Evolutionary conservation across 805 yeast species (phyloP), one percentile per base, ranked within the genome.

Genomic region (Middelhovenomyces tepae): DNA sequence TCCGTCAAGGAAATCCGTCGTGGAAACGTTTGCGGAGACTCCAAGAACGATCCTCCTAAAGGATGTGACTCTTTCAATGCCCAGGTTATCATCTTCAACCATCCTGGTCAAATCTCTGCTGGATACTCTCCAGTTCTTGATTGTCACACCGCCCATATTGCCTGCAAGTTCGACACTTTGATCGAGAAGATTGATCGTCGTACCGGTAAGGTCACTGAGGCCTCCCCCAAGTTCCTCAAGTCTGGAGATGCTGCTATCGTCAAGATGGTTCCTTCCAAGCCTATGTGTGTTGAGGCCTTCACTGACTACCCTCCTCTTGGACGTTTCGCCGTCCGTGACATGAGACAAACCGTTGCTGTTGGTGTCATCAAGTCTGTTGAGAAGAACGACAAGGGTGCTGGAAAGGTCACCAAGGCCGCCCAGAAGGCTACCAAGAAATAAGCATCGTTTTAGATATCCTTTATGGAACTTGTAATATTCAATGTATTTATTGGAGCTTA

Each of bases 261-360:
- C 51, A 78, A 77, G 60, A 73, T 87, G 71, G 77, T 85, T 56
- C 81, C 89, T 54, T 64, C 82, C 56, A 86, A 82, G 75, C 87
- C 94, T 57, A 75, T 89, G 72, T 87, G 95, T 68, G 94, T 87
- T 51, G 95, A 89, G 71, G 74, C 89, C 53, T 89, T 77, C 78
- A 69, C 77, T 60, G 91, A 85, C 62, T 86, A 89, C 78, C 95
- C 89, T 65, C 95, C 93, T 71, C 69, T 89, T 67, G 91, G 95
- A 71, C 86, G 97, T 79, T 73, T 89, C 71, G 89, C 89, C 65
- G 95, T 86, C 77, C 87, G 96, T 82, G 96, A 86, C 73, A 86
- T 86, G 96, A 83, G 96, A 82, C 95, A 86, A 74, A 87, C 96
- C 58, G 96, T 87, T 60, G 96, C 96, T 65, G 96, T 87, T 65